Conservation (phyloP, 2,329 filamentous ascomycete genomes). For the Achaetomium macrosporum region DNA sequence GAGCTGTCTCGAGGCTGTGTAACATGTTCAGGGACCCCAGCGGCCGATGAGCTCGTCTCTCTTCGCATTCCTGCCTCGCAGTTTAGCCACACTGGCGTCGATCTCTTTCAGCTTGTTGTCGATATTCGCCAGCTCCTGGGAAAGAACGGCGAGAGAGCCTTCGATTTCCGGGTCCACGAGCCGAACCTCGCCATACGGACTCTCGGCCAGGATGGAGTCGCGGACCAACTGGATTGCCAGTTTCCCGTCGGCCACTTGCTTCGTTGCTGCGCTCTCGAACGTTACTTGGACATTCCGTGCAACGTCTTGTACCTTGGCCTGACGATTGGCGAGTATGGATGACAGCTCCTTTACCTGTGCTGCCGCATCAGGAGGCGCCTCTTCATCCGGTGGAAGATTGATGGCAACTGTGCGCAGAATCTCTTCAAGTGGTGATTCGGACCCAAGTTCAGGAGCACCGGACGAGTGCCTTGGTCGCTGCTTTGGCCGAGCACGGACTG, state of each 20-base stretch:
- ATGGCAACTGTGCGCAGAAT: constrained; percentile 46
- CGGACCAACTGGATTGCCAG: constrained; percentile 44
- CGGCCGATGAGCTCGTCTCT: constrained; percentile 44
- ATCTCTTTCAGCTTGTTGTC: constrained; percentile 35
- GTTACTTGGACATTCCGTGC: constrained; percentile 42
- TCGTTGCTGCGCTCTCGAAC: constrained; percentile 40
- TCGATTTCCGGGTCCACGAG: constrained; percentile 51
- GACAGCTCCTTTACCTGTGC: constrained; percentile 24
- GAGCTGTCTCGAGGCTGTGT: background rate
- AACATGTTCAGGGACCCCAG: constrained; percentile 30
- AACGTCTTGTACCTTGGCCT: constrained; percentile 39
- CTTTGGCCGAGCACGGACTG: constrained; percentile 28
- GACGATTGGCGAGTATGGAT: constrained; percentile 35
- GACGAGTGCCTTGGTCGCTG: constrained; percentile 32
- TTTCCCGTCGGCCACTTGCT: constrained; percentile 42
- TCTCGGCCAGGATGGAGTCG: constrained; percentile 50
- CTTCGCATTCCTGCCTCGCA: constrained; percentile 39
- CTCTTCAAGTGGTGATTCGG: constrained; percentile 39
- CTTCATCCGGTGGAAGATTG: constrained; percentile 21
- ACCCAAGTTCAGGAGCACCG: constrained; percentile 26
- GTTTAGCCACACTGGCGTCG: constrained; percentile 32
- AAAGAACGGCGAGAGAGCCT: constrained; percentile 41
- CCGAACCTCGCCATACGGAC: constrained; percentile 40
- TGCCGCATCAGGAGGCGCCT: constrained; percentile 1
- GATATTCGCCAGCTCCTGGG: constrained; percentile 40